Base-by-base conservation (phyloP, 805 yeast genomes). In the Pichia deserticola region DNA sequence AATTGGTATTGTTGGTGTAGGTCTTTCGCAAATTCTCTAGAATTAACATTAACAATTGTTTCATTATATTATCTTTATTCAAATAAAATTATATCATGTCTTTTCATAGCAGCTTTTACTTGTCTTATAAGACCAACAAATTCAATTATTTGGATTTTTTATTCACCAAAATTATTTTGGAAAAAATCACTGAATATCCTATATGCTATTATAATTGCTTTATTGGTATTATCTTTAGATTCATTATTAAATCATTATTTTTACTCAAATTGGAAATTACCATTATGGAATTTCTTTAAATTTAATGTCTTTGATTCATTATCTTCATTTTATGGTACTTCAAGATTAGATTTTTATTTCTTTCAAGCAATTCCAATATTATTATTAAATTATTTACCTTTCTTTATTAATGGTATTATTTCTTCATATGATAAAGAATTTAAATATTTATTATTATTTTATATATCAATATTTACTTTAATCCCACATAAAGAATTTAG, bases 401-500 rank as follows among this genome's bases (percentile, higher is more conserved):
- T 82, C 34, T 73, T 81, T 51, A 12, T 81, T 0, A 62, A 61
- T 53, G 86, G 84, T 3, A 40, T 60, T 48, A 47, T 46, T 59
- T 25, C 43, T 2, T 15, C 47, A 54, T 32, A 34, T 36, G 27
- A 38, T 30, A n/a, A 54, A 15, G 67, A 54, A 11, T 60, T 7
- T 56, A 75, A 49, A 49, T 47, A 56, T 51, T 42, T 63, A 55
- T 52, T 45, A 0, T 20, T 73, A 0, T 48, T 76, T 5, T 84
- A 84, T 42, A 45, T 86, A 1, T 44, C 66, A 0, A 69, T 73
- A 0, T 88, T 86, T 57, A 86, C 97, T 0, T 46, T 71, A 3
- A 76, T 93, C 20, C 70, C 76, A 10, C 99, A 93, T 65, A 93
- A 93, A 62, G 99, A 93, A 62, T 86, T 89, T 57, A 75, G 99